Base-by-base conservation (phyloP, 805 yeast species). In the Spathaspora passalidarum region DNA sequence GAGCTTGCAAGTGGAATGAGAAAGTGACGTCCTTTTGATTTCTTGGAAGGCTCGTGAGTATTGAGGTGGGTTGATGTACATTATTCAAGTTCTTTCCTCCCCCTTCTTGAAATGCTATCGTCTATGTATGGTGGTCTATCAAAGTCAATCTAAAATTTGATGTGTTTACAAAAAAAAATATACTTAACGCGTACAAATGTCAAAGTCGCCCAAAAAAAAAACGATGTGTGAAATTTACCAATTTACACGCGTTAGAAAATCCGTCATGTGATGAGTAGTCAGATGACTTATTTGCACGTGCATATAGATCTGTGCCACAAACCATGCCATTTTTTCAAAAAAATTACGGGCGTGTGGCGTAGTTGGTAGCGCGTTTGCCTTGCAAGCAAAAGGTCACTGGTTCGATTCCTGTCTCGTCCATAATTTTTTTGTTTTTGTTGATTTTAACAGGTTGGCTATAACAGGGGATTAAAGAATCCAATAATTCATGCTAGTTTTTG, bases 1-100 rank as follows among this genome's bases (percentile, higher is more conserved):
- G 47, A 91, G 67, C 57, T 87, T 86, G 62, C 97, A 94, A 5
- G 96, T 85, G n/a, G 96, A 85, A 63, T 91, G 97, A 11, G 96
- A 84, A 44, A 88, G 66, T 3, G 96, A 84, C n/a, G 86, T 78
- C 45, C 74, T 70, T 54, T 81, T 74, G 49, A 92, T 83, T 43
- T 78, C 82, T 43, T 78, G 75, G 65, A 89, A 90, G 10, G 86
- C 84, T 50, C 65, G 68, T 13, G 80, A 76, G 62, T 86, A 88
- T 62, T 85, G 78, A 26, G 77, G 72, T 11, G 96, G 88, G 41
- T 79, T 75, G 47, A 91, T 78, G 61, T 84, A 82, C 99, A 92
- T 92, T 46, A 32, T 23, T 29, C 16, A 10, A 7, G 4, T 25
- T 25, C 8, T 25, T 25, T 25, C 29, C 34, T 17, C 4, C 34